These are phyloP conservation scores for Daldinia loculata DNA, from an alignment of 495 filamentous ascomycete genomes.

Conservation along the genomic window DNA sequence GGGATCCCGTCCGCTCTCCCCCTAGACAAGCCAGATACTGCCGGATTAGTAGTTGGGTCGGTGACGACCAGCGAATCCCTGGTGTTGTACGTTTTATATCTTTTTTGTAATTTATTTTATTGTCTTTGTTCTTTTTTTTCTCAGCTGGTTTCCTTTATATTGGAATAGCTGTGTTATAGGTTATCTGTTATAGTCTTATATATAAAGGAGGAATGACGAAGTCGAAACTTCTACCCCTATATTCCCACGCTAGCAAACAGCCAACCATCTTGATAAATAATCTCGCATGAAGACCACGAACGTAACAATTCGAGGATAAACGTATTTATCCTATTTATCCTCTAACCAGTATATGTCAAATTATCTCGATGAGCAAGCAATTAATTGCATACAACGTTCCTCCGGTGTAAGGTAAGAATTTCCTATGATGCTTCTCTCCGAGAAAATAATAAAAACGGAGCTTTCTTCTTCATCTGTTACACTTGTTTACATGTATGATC, in stretches of 20 bases:
- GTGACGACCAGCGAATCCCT: slow-evolving; percentile 58
- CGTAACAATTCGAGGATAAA: no score
- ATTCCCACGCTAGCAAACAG: no score
- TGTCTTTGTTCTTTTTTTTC: no score
- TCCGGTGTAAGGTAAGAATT: neutral
- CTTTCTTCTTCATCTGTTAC: neutral
- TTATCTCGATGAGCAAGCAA: neutral
- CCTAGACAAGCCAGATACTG: slow-evolving; percentile 51
- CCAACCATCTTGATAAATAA: no score
- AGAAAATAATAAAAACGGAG: neutral
- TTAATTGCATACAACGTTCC: neutral
- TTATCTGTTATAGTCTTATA: no score
- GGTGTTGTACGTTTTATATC: slow-evolving; percentile 52
- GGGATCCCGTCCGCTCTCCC: slow-evolving; percentile 61
- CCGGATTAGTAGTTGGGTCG: slow-evolving; percentile 49
- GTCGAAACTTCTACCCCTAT: no score
- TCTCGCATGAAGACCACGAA: no score
- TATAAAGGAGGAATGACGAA: no score
- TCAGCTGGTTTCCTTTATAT: no score
- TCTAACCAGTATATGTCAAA: neutral
- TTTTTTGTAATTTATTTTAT: neutral
- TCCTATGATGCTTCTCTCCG: neutral
- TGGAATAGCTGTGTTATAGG: no score
- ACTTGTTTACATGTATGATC: neutral
- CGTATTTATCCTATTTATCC: no score